Evolutionary conservation across 2,329 filamentous ascomycete genomes (phyloP), one percentile per base, ranked within the genome.

Genomic region (Blastomyces percursus): DNA sequence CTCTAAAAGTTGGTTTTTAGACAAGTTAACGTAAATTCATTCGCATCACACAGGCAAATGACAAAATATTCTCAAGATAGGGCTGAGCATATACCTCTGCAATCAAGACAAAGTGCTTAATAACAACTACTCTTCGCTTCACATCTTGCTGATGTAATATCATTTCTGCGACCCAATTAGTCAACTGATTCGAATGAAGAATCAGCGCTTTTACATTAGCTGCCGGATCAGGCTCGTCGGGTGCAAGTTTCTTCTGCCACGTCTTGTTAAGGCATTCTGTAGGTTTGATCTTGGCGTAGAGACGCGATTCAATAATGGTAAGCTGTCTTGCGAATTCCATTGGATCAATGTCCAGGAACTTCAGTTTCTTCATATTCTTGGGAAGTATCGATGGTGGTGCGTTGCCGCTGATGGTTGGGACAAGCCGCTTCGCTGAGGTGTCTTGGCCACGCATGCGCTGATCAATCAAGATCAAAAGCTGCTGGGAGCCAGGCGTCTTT

Each of bases 161-260:
- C 94, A 99, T 97, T 75, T 97, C 93, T 38, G 94, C 94, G 59
- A 97, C 94, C 94, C 94, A 99, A 73, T 97, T 99, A 6, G 94
- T 99, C 81, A 99, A 86, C 75, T 97, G 93, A 71, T 99, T 99
- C 0, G 94, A 97, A 77, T 99, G 94, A 60, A 97, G 81, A 77
- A 99, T 99, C 66, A 99, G 82, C 11, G 91, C 90, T 77, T 97
- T 96, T 68, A 99, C 91, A 69, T 99, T 97, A 0, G 91, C 85
- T 11, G 94, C 92, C 6, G 88, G 84, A 66, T 92, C 89, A 2
- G 73, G 69, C 64, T 88, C 87, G 54, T 74, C 73, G 42, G 92
- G 88, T 9, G 79, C 83, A 63, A 95, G 81, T 79, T 96, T 96
- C 83, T 95, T 97, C 76, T 96, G 91, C 94, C 94, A 99, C 5